Percentiles rank a stretch among this genome's conserved stretches.
phyloP scores from a whole-genome alignment of 2,329 filamentous ascomycete genomes.

The Daldinia sp. region DNA sequence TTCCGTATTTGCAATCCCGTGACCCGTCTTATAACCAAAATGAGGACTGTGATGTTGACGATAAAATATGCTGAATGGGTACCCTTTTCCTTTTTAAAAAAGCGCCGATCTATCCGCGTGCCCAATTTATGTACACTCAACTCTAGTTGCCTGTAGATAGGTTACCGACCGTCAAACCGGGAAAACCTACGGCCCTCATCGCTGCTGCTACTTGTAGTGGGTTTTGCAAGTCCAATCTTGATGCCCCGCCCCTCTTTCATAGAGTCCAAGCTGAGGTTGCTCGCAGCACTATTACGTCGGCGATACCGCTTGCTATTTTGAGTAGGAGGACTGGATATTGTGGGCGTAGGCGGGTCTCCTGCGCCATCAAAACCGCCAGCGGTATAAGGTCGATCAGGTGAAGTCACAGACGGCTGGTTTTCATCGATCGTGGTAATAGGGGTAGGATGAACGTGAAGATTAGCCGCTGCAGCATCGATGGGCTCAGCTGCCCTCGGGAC shows the following conservation, averaged over 20 bases:
- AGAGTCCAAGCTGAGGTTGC: slow-evolving; percentile 57
- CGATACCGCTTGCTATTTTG: slow-evolving; percentile 37
- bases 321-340: slow-evolving; percentile 38
- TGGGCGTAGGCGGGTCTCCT: slow-evolving; percentile 21
- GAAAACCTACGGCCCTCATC: slow-evolving; percentile 42
- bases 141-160: background rate
- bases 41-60: background rate
- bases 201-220: slow-evolving; percentile 50
- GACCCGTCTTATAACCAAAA: background rate
- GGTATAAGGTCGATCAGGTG: slow-evolving; percentile 36
- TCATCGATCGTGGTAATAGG: slow-evolving; percentile 43
- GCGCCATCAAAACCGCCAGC: slow-evolving; percentile 34
- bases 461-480: slow-evolving; percentile 27
- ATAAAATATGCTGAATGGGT: slow-evolving; percentile 4
- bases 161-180: slow-evolving; percentile 5
- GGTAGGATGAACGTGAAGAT: slow-evolving; percentile 32
- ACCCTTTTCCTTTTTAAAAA: slow-evolving; percentile 7
- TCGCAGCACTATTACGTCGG: slow-evolving; percentile 50
- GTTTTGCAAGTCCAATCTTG: slow-evolving; percentile 55
- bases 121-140: slow-evolving; percentile 19
- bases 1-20: background rate
- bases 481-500: slow-evolving; percentile 10
- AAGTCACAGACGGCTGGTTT: slow-evolving; percentile 26
- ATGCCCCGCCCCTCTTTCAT: slow-evolving; percentile 56
- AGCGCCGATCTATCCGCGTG: slow-evolving; percentile 22